Evolutionary conservation across 768 basidiomycete species (phyloP).

Genomic region (Termitomyces sp.): DNA sequence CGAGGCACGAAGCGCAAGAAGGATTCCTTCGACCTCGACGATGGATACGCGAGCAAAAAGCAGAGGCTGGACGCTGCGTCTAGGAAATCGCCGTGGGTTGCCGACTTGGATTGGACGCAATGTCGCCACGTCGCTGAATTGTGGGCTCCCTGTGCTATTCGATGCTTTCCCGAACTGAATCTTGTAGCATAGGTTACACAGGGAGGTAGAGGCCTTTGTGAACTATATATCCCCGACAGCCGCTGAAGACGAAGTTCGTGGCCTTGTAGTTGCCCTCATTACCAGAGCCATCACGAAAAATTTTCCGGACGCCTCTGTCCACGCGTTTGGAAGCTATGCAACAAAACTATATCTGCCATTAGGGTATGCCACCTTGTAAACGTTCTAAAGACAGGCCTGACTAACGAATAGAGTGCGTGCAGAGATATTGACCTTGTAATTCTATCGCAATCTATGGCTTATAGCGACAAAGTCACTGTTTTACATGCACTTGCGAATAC

Average conservation of each 20-base stretch:
- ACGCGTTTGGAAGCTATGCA: slow-evolving; percentile 89
- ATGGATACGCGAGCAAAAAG: slow-evolving; percentile 48
- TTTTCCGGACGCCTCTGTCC: slow-evolving; percentile 77
- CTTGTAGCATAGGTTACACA: slow-evolving; percentile 59
- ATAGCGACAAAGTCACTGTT: slow-evolving; percentile 59
- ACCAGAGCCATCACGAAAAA: slow-evolving; percentile 51
- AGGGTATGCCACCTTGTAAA: slow-evolving; percentile 52
- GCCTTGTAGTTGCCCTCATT: slow-evolving; percentile 66
- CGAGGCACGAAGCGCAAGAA: slow-evolving; percentile 36
- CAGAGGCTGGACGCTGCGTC: slow-evolving; percentile 45
- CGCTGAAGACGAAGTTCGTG: slow-evolving; percentile 80
- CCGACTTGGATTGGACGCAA: slow-evolving; percentile 61
- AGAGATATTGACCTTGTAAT: slow-evolving; percentile 97
- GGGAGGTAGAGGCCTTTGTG: slow-evolving; percentile 81
- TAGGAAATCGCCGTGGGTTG: slow-evolving; percentile 67
- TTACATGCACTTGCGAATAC: slow-evolving; percentile 75
- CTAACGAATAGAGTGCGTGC: slow-evolving; percentile 12
- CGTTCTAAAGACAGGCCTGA: neutral
- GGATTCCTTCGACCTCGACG: slow-evolving; percentile 31
- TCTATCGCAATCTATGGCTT: slow-evolving; percentile 69
- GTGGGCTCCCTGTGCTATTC: slow-evolving; percentile 38
- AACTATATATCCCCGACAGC: slow-evolving; percentile 84
- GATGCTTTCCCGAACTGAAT: neutral
- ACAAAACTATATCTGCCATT: slow-evolving; percentile 91
- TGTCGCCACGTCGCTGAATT: slow-evolving; percentile 81